These are phyloP conservation scores for Leishmania lainsoni DNA, from an alignment of 208 protist species.

Conservation along the genomic window DNA sequence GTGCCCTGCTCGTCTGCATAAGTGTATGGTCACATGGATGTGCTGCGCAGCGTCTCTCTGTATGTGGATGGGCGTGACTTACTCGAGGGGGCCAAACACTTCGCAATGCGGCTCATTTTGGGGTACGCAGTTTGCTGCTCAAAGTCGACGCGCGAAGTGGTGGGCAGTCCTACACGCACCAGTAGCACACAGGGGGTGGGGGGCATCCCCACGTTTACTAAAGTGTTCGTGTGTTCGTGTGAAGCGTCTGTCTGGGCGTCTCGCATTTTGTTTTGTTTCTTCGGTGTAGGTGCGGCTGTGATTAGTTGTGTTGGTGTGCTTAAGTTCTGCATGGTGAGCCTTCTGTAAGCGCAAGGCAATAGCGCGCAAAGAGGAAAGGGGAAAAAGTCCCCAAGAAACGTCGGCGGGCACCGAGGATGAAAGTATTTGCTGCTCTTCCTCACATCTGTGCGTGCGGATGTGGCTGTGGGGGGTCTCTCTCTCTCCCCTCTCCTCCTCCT, in stretches of 20 bases:
- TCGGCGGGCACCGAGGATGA: not conserved
- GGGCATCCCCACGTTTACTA: not conserved
- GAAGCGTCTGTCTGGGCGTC: not conserved
- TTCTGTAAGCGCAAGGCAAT: not conserved
- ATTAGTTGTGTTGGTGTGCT: not conserved
- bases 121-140: not conserved
- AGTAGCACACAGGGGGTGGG: not conserved
- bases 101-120: not conserved
- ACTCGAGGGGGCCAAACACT: not conserved
- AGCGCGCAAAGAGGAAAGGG: not conserved
- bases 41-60: not conserved
- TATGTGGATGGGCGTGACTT: not conserved
- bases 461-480: no score
- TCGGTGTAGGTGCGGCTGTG: not conserved
- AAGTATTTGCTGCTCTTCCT: not conserved
- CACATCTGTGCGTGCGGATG: not conserved
- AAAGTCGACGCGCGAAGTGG: not conserved
- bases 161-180: not conserved
- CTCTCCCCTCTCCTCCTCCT: no score
- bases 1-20: not conserved
- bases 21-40: not conserved
- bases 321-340: not conserved
- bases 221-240: not conserved
- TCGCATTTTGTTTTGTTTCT: no score
- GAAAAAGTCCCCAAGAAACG: not conserved